Conservation (phyloP, 495 filamentous ascomycete species). For the Xylaria curta region DNA sequence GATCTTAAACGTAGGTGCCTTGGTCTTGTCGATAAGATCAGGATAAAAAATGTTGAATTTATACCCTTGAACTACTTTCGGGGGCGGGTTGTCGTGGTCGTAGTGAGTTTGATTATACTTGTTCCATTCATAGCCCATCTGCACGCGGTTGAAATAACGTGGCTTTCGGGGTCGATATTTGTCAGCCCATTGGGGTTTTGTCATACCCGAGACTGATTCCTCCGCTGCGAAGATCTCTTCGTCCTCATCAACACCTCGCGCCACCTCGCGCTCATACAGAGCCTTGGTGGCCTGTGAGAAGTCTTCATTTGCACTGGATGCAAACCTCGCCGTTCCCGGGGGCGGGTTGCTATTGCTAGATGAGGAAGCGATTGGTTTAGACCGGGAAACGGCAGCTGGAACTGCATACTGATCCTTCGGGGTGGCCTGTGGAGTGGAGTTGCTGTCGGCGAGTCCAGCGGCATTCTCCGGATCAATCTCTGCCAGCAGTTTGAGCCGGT, state of each 20-base stretch:
- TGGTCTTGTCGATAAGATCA: conserved; percentile 94
- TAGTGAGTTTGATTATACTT: conserved; percentile 99
- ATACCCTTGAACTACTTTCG: conserved; percentile 98
- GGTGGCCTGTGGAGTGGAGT: conserved; percentile 32
- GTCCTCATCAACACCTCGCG: conserved; percentile 87
- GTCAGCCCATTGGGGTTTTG: conserved; percentile 80
- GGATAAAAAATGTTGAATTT: conserved; percentile 99
- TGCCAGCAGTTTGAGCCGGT: conserved; percentile 69
- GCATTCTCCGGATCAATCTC: conserved; percentile 77
- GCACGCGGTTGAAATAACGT: conserved; percentile 95
- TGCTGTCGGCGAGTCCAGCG: conserved; percentile 49
- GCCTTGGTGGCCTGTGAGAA: conserved; percentile 92
- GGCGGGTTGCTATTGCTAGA: conserved; percentile 51
- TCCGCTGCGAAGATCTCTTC: conserved; percentile 97
- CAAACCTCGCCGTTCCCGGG: conserved; percentile 72
- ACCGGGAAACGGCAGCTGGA: conserved; percentile 30
- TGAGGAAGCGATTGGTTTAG: conserved; percentile 29
- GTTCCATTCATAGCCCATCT: conserved; percentile 99
- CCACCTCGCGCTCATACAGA: conserved; percentile 90
- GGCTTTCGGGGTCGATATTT: conserved; percentile 94
- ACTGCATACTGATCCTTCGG: conserved; percentile 33
- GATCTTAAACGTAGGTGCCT: conserved; percentile 93
- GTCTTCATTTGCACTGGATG: conserved; percentile 77
- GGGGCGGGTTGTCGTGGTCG: conserved; percentile 97
- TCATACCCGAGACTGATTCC: conserved; percentile 72